Percentiles rank a stretch among this genome's conserved stretches.
Conservation (phyloP, 139 green algal species). For the Chloropicon primus region DNA sequence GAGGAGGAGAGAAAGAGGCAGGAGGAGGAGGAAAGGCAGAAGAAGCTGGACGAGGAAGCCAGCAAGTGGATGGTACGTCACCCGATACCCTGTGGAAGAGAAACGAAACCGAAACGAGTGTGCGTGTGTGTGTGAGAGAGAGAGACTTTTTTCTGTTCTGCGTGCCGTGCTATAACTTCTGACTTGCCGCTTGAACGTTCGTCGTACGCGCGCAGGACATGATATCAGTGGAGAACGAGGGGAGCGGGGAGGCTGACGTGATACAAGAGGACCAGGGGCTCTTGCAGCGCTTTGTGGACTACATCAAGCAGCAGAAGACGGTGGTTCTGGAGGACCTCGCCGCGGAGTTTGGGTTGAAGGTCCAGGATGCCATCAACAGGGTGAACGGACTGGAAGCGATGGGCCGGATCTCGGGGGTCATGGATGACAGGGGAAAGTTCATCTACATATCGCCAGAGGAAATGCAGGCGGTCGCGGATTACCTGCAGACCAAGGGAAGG, state of each 20-base stretch:
- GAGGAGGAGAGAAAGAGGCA: not conserved
- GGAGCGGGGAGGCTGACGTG: conserved; percentile 22
- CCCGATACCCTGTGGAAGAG: too few species aligned
- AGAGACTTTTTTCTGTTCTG: too few species aligned
- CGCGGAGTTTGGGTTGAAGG: conserved; percentile 66
- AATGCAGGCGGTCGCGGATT: conserved; percentile 69
- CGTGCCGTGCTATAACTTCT: too few species aligned
- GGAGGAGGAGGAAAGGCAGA: not conserved
- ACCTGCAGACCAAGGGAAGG: conserved; percentile 47
- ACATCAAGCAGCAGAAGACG: conserved; percentile 59
- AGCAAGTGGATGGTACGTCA: not conserved
- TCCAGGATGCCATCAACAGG: conserved; percentile 59
- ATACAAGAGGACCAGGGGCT: conserved; percentile 31
- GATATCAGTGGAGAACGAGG: conserved; percentile 19
- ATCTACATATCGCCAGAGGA: conserved; percentile 84
- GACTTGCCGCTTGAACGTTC: too few species aligned
- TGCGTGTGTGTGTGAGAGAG: too few species aligned
- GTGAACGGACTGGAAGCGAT: conserved; percentile 58
- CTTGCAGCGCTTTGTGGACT: conserved; percentile 46
- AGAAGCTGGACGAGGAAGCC: not conserved
- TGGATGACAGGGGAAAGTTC: conserved; percentile 93
- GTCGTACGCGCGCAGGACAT: too few species aligned
- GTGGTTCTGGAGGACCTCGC: conserved; percentile 75
- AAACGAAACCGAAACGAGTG: too few species aligned
- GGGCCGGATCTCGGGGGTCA: conserved; percentile 67